Base-by-base conservation (phyloP, 2,329 filamentous ascomycete genomes). In the Sphaerostilbella broomeana region DNA sequence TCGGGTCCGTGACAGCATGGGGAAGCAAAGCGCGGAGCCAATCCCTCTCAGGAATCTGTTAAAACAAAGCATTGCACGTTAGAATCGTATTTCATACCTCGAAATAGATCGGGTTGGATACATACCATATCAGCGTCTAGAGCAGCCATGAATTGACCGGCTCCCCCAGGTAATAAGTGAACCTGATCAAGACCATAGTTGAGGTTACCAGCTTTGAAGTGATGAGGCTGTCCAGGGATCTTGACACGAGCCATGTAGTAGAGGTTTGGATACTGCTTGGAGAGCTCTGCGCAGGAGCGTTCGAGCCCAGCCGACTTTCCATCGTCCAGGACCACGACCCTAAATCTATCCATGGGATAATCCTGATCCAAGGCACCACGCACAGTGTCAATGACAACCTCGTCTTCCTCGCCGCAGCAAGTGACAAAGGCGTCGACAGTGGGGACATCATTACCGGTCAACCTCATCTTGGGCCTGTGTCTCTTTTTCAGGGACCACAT, bases 151-250 rank as follows among this genome's bases (percentile, higher is more conserved):
- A 67, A 80, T 49, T 73, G 65, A 27, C 66, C 65, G n/a, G 72
- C 63, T 17, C 75, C 75, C 13, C 72, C 73, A 1, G 72, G 70
- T 21, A 79, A 58, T n/a, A 58, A 51, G 12, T 64, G 62, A 4
- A 69, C 63, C 39, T 68, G 63, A 12, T 75, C 69, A 15, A 77
- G 57, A 22, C 73, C 78, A 40, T 75, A 73, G 57, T 79, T 81
- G 37, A 81, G 61, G 52, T 81, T 81, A 35, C 77, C 77, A 2
- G 77, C 75, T 62, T 81, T 81, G 64, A 76, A 80, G 52, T 77
- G 71, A 48, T 75, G 66, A 2, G 69, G 68, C 22, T 66, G 59
- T 6, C 68, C 68, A 4, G 66, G 65, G 30, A 62, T 59, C 57
- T 72, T 72, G 24, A 63, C 59, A 12, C 73, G 69, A 2, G 72